phyloP scores from a whole-genome alignment of 441 rosid species.

The Pelargonium cotyledonis region DNA sequence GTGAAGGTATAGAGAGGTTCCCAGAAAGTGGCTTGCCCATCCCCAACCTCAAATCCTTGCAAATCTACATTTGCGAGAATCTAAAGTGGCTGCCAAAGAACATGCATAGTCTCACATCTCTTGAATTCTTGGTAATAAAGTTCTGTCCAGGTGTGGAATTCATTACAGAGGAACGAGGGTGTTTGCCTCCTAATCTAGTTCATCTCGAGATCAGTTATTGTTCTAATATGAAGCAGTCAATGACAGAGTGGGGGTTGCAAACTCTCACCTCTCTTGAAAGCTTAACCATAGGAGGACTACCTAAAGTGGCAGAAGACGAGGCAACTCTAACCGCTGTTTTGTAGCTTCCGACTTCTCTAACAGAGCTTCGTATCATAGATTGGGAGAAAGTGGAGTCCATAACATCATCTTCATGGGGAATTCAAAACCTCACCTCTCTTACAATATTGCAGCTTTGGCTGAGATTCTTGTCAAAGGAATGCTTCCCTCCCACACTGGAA shows the following conservation, averaged over 20 bases:
- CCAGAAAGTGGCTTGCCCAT: background rate
- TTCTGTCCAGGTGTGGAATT: conserved; percentile 22
- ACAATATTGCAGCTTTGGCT: background rate
- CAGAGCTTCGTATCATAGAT: background rate
- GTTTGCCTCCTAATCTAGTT: conserved; percentile 19
- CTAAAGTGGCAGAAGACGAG: too few relatives aligned
- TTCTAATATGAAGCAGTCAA: background rate
- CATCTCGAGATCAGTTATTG: background rate
- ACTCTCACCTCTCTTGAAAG: background rate
- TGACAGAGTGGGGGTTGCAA: too few relatives aligned
- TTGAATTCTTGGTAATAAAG: conserved; percentile 16
- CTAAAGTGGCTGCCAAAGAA: background rate
- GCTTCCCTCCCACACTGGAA: background rate
- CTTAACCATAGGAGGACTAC: background rate
- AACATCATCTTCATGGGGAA: background rate
- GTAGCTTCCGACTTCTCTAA: background rate
- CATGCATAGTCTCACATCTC: too few relatives aligned
- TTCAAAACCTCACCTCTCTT: background rate
- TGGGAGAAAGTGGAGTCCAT: background rate
- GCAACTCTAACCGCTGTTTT: background rate
- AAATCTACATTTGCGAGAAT: background rate
- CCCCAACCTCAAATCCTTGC: background rate
- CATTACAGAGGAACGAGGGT: conserved; percentile 21
- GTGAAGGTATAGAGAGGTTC: background rate
- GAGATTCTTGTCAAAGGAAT: background rate